These are phyloP conservation scores for Lonicera japonica DNA, from an alignment of 129 eudicot genomes.

Conservation along the genomic window DNA sequence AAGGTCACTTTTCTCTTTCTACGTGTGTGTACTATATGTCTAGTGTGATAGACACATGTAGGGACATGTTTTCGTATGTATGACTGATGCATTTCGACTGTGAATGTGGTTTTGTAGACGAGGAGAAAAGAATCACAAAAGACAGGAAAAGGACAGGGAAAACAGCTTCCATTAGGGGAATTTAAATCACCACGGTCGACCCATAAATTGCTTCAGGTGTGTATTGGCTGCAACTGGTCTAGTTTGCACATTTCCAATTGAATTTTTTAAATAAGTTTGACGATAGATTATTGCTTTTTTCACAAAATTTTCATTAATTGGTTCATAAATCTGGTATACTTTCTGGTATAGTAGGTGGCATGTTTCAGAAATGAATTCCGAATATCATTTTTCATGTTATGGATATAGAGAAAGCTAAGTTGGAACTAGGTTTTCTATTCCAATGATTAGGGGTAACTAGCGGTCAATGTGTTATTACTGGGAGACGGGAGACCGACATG, in stretches of 20 bases:
- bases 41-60: no score
- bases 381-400: no score
- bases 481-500: no score
- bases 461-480: no score
- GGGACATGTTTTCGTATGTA: background rate
- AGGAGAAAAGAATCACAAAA: conserved; percentile 45
- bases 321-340: background rate
- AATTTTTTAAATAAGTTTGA: no score
- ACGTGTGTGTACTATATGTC: background rate
- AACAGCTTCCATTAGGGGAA: conserved; percentile 25
- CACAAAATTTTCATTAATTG: no score
- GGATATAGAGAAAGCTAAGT: no score
- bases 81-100: background rate
- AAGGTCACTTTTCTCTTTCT: conserved; percentile 35
- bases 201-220: conserved; percentile 88
- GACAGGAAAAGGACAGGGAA: conserved; percentile 32
- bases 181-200: conserved; percentile 54
- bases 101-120: conserved; percentile 26
- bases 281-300: no score
- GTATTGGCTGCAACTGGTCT: background rate
- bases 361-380: no score
- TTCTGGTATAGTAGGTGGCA: background rate
- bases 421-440: no score
- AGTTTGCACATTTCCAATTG: background rate
- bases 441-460: no score